A percentile compares a stretch with the other conserved stretches of the same genome.
phyloP scores from a whole-genome alignment of 2,329 filamentous ascomycete genomes.

The Colletotrichum kahawae region DNA sequence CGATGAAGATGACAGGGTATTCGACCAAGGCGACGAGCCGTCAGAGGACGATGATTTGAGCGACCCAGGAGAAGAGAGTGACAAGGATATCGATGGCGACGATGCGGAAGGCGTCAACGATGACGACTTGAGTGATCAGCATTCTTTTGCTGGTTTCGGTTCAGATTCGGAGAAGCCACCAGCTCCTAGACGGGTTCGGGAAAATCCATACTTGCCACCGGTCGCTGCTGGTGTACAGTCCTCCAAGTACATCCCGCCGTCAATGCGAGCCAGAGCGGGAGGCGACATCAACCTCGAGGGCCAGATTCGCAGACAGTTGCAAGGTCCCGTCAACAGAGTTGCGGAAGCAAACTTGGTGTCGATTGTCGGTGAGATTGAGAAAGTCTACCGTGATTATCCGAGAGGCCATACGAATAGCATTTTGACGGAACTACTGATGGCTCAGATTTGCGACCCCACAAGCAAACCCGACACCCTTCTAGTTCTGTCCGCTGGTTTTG shows the following conservation, averaged over 20 bases:
- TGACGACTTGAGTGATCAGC: slow-evolving; percentile 27
- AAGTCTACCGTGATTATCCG: slow-evolving; percentile 81
- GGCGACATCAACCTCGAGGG: slow-evolving; percentile 70
- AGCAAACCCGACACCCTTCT: slow-evolving; percentile 86
- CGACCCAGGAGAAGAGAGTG: slow-evolving; percentile 24
- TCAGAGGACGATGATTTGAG: slow-evolving; percentile 31
- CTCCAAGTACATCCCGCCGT: slow-evolving; percentile 89
- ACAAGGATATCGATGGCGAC: neutral
- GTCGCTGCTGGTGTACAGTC: slow-evolving; percentile 42
- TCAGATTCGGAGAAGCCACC: slow-evolving; percentile 36
- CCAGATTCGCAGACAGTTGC: slow-evolving; percentile 78
- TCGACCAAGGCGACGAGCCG: neutral
- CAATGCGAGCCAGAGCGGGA: slow-evolving; percentile 68
- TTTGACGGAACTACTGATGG: slow-evolving; percentile 77
- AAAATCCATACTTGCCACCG: slow-evolving; percentile 91
- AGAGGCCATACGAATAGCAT: slow-evolving; percentile 88
- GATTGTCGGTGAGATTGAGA: slow-evolving; percentile 82
- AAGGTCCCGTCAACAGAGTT: slow-evolving; percentile 90
- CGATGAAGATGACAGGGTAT: neutral
- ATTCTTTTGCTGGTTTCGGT: slow-evolving; percentile 45
- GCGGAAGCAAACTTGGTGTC: slow-evolving; percentile 89
- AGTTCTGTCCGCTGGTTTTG: slow-evolving; percentile 88
- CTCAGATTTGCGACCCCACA: slow-evolving; percentile 80
- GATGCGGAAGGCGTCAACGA: neutral
- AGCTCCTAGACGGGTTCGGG: slow-evolving; percentile 58